Percentiles rank a stretch among this genome's conserved stretches.
These are phyloP conservation scores for Mycena haematopus DNA, from an alignment of 768 basidiomycete species.

Conservation along the genomic window DNA sequence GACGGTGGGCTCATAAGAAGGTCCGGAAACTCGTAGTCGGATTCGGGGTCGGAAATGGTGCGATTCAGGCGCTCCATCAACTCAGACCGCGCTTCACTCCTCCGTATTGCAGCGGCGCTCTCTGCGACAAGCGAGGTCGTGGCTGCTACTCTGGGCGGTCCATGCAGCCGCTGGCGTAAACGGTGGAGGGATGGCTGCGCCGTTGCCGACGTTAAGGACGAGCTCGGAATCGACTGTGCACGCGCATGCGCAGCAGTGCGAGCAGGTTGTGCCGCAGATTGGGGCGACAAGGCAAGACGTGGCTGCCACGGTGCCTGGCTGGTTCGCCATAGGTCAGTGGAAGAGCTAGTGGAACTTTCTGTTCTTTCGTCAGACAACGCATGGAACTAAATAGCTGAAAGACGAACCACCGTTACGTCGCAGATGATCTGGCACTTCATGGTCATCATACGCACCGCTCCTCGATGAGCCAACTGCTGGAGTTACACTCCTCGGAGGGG, in stretches of 20 bases:
- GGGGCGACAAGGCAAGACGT: conserved; percentile 25
- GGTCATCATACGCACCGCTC: conserved; percentile 1
- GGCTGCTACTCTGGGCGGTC: conserved; percentile 36
- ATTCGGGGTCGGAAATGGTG: conserved; percentile 14
- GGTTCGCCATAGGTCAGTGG: conserved; percentile 1
- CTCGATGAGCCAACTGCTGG: background rate
- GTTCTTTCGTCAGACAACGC: background rate
- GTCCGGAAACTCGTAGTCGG: conserved; percentile 15
- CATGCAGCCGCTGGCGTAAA: conserved; percentile 26
- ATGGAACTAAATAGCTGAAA: background rate
- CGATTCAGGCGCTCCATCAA: conserved; percentile 35
- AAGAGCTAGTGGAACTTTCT: conserved; percentile 4
- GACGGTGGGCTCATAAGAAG: background rate
- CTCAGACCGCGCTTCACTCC: conserved; percentile 44
- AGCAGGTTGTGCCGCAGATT: conserved; percentile 26
- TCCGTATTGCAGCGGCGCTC: conserved; percentile 49
- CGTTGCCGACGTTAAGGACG: conserved; percentile 14
- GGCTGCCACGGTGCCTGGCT: conserved; percentile 20
- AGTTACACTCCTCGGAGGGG: conserved; percentile 2
- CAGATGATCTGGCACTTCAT: conserved; percentile 3
- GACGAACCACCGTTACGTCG: conserved; percentile 9
- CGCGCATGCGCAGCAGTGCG: conserved; percentile 28
- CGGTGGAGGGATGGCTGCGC: conserved; percentile 23
- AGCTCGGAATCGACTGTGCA: conserved; percentile 26
- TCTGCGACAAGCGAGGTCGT: conserved; percentile 52